phyloP scores from a whole-genome alignment of 2,329 filamentous ascomycete species.

The Aspergillus piperis region DNA sequence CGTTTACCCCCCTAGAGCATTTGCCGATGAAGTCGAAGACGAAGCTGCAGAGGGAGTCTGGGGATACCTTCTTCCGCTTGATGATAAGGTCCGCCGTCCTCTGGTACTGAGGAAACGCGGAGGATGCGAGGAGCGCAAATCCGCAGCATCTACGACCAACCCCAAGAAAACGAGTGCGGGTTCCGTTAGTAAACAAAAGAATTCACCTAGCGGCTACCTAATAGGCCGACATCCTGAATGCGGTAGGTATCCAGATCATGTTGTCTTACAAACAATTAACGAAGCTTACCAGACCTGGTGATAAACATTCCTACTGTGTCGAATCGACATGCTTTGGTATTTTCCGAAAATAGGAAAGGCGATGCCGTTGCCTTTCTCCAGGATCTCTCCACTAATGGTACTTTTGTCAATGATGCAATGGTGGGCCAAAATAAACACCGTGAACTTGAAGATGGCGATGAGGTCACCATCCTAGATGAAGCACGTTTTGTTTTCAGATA shows the following conservation, averaged over 20 bases:
- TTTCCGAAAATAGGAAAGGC: constrained; percentile 59
- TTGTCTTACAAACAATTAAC: constrained; percentile 17
- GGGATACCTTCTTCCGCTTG: constrained; percentile 88
- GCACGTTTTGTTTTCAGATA: constrained; percentile 92
- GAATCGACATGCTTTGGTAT: constrained; percentile 66
- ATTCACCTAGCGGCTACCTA: constrained; percentile 77
- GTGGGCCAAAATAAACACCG: constrained; percentile 90
- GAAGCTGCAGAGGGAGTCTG: constrained; percentile 85
- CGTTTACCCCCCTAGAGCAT: constrained; percentile 67
- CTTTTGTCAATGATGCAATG: constrained; percentile 89
- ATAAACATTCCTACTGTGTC: constrained; percentile 80
- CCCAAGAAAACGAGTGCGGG: constrained; percentile 51
- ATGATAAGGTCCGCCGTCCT: constrained; percentile 66
- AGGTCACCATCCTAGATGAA: constrained; percentile 82
- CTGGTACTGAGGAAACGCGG: constrained; percentile 75
- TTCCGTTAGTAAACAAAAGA: constrained; percentile 58
- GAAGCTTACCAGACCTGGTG: constrained; percentile 60
- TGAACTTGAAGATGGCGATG: constrained; percentile 85
- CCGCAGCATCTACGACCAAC: constrained; percentile 40
- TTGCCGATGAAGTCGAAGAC: constrained; percentile 81
- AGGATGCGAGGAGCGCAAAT: constrained; percentile 61
- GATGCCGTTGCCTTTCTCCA: constrained; percentile 73
- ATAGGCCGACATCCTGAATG: constrained; percentile 94
- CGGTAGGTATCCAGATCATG: constrained; percentile 58
- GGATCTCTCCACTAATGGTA: constrained; percentile 93